These are phyloP conservation scores for Chaetothyriales sp. DNA, from an alignment of 2,329 filamentous ascomycete genomes.

Conservation along the genomic window DNA sequence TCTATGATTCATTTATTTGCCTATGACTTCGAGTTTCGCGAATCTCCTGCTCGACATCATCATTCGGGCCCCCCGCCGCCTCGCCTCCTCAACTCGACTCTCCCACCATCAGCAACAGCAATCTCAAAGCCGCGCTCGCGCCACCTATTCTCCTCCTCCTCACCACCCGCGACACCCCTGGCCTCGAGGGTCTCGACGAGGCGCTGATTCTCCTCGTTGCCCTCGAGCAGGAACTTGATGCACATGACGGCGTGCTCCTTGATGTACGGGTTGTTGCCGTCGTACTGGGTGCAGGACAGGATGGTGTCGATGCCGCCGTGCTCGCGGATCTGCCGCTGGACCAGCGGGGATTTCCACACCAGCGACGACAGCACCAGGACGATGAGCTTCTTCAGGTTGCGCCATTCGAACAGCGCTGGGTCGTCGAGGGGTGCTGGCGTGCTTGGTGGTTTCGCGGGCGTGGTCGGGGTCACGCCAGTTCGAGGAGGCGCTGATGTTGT, in stretches of 20 bases:
- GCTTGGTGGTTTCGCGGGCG: constrained; percentile 21
- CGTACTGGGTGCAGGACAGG: constrained; percentile 76
- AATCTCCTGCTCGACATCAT: no score
- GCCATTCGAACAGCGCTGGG: constrained; percentile 54
- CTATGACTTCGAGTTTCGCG: no score
- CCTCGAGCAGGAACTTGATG: constrained; percentile 54
- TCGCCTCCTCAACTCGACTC: constrained; percentile 12
- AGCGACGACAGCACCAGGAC: constrained; percentile 80
- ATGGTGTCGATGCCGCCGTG: constrained; percentile 77
- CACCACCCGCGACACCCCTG: constrained; percentile 24
- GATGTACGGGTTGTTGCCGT: constrained; percentile 87
- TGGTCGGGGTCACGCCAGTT: constrained; percentile 28
- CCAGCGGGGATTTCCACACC: constrained; percentile 69
- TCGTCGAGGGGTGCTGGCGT: constrained; percentile 39
- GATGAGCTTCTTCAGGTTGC: constrained; percentile 81
- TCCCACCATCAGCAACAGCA: constrained; percentile 28
- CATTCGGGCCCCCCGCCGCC: neutral
- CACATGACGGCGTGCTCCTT: constrained; percentile 82
- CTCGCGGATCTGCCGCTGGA: constrained; percentile 75
- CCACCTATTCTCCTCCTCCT: constrained; percentile 25
- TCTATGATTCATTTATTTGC: no score
- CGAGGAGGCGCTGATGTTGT: constrained; percentile 13
- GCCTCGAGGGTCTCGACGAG: constrained; percentile 36
- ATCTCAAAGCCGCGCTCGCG: constrained; percentile 30
- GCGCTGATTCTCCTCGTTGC: constrained; percentile 37